Conservation (phyloP, 2,329 filamentous ascomycete genomes). For the Calonectria leucothoes region DNA sequence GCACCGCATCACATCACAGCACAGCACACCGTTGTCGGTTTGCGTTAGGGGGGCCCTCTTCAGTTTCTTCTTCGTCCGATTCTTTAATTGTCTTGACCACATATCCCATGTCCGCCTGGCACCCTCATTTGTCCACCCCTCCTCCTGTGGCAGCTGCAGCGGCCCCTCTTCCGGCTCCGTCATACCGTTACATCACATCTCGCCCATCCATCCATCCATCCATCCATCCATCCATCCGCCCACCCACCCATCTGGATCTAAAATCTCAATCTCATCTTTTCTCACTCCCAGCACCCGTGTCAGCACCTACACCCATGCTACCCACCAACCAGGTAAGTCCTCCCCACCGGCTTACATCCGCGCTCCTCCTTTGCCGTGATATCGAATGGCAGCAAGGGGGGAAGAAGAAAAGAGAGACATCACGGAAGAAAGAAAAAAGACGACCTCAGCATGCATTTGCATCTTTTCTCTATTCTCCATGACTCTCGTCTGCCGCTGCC, state of each 20-base stretch:
- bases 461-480: background rate
- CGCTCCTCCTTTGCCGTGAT: background rate
- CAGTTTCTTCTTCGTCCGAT: background rate
- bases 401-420: background rate
- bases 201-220: background rate
- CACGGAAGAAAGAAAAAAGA: background rate
- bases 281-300: background rate
- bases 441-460: background rate
- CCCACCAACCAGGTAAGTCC: background rate
- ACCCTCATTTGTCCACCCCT: background rate
- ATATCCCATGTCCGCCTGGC: background rate
- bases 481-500: background rate
- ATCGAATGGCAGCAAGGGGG: background rate
- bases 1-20: background rate
- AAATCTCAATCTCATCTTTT: conserved; percentile 13
- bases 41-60: background rate
- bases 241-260: conserved; percentile 13
- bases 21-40: background rate
- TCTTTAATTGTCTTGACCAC: background rate
- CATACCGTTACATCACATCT: conserved; percentile 10
- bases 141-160: background rate
- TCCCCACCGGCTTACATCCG: background rate
- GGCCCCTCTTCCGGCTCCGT: background rate
- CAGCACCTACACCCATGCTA: background rate
- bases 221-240: background rate